Percentiles rank a stretch among this genome's conserved stretches.
phyloP scores from a whole-genome alignment of 768 basidiomycete species.

The Tubosaeta brunneosetosa region DNA sequence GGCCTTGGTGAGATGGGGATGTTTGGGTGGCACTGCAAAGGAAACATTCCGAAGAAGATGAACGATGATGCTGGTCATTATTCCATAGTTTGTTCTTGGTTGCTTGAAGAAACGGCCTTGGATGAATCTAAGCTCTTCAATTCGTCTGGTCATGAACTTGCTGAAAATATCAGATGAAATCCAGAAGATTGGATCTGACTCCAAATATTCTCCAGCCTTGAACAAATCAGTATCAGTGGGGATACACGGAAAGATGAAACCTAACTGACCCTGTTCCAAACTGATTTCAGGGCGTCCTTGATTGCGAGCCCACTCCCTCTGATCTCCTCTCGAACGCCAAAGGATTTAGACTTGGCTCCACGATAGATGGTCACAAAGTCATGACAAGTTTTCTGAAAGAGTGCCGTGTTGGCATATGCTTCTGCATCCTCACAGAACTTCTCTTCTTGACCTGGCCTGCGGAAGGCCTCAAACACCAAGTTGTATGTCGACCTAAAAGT shows the following conservation, averaged over 20 bases:
- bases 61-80: constrained; percentile 3
- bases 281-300: background rate
- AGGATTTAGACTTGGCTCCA: background rate
- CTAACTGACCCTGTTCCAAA: background rate
- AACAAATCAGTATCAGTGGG: background rate
- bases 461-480: constrained; percentile 4
- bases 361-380: background rate
- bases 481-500: background rate
- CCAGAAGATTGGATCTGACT: constrained; percentile 5
- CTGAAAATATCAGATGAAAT: background rate
- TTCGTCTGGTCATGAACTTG: background rate
- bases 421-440: constrained; percentile 3
- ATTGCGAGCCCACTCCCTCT: background rate
- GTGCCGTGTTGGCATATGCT: background rate
- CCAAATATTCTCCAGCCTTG: constrained; percentile 4
- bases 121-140: background rate
- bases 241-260: too few relatives aligned
- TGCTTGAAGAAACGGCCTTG: constrained; percentile 6
- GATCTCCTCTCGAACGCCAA: constrained; percentile 1
- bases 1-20: background rate
- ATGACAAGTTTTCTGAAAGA: constrained; percentile 1
- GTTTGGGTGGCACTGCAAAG: background rate
- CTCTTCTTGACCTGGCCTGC: background rate
- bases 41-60: constrained; percentile 5
- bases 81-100: constrained; percentile 1